phyloP scores from a whole-genome alignment of 1,139 yeast species.

The Kurtzmaniella quercitrusa region DNA sequence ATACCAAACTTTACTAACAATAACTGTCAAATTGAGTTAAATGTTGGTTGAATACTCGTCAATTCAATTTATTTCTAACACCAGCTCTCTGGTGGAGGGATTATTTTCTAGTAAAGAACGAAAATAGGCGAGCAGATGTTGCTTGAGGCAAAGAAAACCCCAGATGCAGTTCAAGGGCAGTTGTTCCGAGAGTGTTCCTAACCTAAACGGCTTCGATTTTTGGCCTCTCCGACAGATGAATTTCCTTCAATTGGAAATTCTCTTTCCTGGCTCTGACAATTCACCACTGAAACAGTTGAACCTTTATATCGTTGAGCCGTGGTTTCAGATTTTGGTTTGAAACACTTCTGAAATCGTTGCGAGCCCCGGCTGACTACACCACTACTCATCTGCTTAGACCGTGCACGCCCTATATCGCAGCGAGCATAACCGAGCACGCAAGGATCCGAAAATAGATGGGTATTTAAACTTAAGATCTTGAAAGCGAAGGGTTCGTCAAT shows the following conservation, averaged over 20 bases:
- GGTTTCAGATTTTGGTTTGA: slow-evolving; percentile 8
- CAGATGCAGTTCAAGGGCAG: background rate
- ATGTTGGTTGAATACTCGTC: too few species aligned
- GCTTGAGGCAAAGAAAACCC: background rate
- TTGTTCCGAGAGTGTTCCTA: background rate
- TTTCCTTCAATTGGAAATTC: background rate
- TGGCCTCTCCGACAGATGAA: background rate
- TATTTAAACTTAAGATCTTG: too few species aligned
- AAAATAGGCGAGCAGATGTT: background rate
- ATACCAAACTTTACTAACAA: too few species aligned
- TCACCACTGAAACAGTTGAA: slow-evolving; percentile 6
- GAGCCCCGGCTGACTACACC: background rate
- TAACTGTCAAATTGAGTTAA: too few species aligned
- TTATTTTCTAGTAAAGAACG: background rate
- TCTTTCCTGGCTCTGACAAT: slow-evolving; percentile 2
- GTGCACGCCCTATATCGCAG: background rate
- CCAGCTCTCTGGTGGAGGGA: too few species aligned
- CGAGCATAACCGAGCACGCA: background rate
- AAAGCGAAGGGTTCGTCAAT: background rate
- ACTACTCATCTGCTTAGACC: background rate
- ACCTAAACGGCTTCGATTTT: background rate
- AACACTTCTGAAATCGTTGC: slow-evolving; percentile 7
- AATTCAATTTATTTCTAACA: too few species aligned
- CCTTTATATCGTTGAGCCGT: slow-evolving; percentile 1
- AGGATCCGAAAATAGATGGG: too few species aligned